Conservation (phyloP, 2,329 filamentous ascomycete genomes). For the Zalaria sp. region DNA sequence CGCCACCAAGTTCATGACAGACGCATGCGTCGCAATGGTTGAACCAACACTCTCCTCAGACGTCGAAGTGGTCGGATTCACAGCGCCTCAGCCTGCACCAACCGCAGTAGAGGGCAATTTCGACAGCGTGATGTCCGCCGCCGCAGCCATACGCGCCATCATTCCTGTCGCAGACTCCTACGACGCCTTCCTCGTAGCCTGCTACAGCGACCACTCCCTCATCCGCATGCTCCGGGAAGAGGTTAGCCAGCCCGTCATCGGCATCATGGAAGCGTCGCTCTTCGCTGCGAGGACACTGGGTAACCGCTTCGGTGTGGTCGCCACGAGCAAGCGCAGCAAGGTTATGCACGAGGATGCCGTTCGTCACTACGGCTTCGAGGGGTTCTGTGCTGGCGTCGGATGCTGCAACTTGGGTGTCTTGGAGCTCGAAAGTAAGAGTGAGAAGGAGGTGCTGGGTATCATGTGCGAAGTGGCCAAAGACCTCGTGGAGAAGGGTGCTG, state of each 20-base stretch:
- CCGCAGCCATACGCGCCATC: conserved; percentile 32
- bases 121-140: conserved; percentile 36
- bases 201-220: conserved; percentile 34
- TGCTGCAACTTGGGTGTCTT: conserved; percentile 29
- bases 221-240: conserved; percentile 34
- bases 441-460: conserved; percentile 23
- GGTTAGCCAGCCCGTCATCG: conserved; percentile 28
- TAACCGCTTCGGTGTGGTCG: conserved; percentile 30
- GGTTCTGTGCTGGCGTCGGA: conserved; percentile 29
- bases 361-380: conserved; percentile 25
- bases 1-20: conserved; percentile 32
- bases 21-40: conserved; percentile 30
- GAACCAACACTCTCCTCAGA: conserved; percentile 29
- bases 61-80: conserved; percentile 36
- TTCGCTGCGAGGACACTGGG: conserved; percentile 38
- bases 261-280: conserved; percentile 37
- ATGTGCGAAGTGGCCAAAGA: conserved; percentile 25
- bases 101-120: conserved; percentile 37
- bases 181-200: conserved; percentile 35
- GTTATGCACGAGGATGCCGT: conserved; percentile 27
- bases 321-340: conserved; percentile 24
- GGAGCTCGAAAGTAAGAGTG: conserved; percentile 27
- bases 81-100: conserved; percentile 32
- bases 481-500: conserved; percentile 27
- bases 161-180: conserved; percentile 28